Evolutionary conservation across 1,139 yeast genomes (phyloP).

Genomic region (Diutina scorzettiae): DNA sequence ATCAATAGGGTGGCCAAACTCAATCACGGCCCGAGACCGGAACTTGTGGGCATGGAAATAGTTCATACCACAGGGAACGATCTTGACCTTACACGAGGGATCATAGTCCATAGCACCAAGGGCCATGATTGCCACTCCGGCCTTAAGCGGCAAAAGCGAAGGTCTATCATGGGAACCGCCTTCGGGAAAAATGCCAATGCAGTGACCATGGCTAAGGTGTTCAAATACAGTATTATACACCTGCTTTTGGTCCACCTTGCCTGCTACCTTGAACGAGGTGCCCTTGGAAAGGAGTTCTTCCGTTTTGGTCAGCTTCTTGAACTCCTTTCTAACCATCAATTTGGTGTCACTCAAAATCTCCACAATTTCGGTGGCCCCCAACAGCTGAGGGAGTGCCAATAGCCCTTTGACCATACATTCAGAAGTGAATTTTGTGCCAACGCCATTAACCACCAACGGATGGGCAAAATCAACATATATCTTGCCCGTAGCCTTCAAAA

Average conservation of each 20-base stretch:
- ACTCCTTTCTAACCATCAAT: constrained; percentile 58
- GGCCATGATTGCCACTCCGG: constrained; percentile 98
- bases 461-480: constrained; percentile 37
- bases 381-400: constrained; percentile 64
- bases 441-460: constrained; percentile 46
- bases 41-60: constrained; percentile 94
- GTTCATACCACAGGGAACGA: constrained; percentile 95
- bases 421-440: constrained; percentile 52
- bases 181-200: constrained; percentile 94
- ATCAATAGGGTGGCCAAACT: constrained; percentile 83
- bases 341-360: constrained; percentile 68
- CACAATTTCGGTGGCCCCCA: constrained; percentile 66
- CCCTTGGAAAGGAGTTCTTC: constrained; percentile 35
- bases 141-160: constrained; percentile 80
- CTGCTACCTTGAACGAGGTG: constrained; percentile 60
- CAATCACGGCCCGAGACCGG: constrained; percentile 88
- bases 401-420: constrained; percentile 62
- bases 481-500: constrained; percentile 48
- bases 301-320: constrained; percentile 38
- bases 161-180: constrained; percentile 97
- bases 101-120: constrained; percentile 56
- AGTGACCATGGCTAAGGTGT: constrained; percentile 67
- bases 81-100: constrained; percentile 36
- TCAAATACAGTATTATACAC: constrained; percentile 77
- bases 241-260: constrained; percentile 69